Evolutionary conservation across 2,329 filamentous ascomycete genomes (phyloP).

Genomic region (Calonectria hongkongensis): DNA sequence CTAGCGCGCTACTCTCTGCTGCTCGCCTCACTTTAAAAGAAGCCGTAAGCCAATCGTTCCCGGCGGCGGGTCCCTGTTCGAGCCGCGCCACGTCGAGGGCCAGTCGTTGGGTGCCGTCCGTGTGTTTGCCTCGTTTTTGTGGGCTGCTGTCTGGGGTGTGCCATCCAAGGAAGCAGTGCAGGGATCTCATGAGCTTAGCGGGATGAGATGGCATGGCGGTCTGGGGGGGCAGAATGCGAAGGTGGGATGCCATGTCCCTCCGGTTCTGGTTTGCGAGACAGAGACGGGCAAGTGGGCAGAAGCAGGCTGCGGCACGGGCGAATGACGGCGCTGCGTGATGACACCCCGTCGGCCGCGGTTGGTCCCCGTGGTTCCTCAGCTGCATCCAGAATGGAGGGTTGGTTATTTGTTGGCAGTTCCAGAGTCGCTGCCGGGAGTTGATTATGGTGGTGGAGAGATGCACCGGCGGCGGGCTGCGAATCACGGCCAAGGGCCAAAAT

Average conservation of each 20-base stretch:
- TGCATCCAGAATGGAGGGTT: slow-evolving; percentile 27
- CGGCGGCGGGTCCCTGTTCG: slow-evolving; percentile 43
- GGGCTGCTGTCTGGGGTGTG: slow-evolving; percentile 25
- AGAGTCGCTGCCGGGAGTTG: slow-evolving; percentile 31
- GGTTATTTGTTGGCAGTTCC: slow-evolving; percentile 33
- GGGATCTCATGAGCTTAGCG: slow-evolving; percentile 33
- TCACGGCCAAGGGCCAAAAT: slow-evolving; percentile 33
- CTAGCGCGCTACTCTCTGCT: slow-evolving; percentile 34
- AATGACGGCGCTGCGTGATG: slow-evolving; percentile 36
- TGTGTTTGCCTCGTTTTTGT: slow-evolving; percentile 55
- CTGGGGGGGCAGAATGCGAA: slow-evolving; percentile 21
- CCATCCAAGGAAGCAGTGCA: slow-evolving; percentile 25
- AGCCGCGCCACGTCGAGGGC: slow-evolving; percentile 49
- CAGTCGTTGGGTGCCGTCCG: slow-evolving; percentile 53
- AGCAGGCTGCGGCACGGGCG: slow-evolving; percentile 35
- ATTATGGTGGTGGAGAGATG: slow-evolving; percentile 26
- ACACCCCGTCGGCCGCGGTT: slow-evolving; percentile 27
- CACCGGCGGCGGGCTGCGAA: slow-evolving; percentile 20
- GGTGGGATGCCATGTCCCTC: slow-evolving; percentile 25
- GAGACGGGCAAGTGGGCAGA: neutral
- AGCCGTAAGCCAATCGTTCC: slow-evolving; percentile 51
- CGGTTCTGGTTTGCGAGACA: slow-evolving; percentile 7
- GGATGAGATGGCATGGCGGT: slow-evolving; percentile 37
- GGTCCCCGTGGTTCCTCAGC: slow-evolving; percentile 31
- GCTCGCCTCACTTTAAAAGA: slow-evolving; percentile 55